phyloP scores from a whole-genome alignment of 106 monocot species.

The Agapanthus africanus region DNA sequence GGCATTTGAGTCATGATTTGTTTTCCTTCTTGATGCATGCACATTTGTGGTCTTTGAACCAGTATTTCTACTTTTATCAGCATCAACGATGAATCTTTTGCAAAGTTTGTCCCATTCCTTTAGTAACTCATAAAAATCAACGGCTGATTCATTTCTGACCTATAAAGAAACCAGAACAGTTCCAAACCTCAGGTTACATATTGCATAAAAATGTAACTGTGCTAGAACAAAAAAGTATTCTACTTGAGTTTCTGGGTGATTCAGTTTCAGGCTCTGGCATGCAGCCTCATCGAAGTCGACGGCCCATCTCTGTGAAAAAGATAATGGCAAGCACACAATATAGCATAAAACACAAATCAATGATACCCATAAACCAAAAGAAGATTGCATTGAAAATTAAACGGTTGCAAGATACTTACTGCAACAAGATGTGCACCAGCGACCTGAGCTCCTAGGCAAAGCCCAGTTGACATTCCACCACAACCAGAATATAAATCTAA shows the following conservation, averaged over 20 bases:
- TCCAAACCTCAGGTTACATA: background rate
- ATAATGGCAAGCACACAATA: slow-evolving; percentile 4
- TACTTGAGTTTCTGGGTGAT: slow-evolving; percentile 83
- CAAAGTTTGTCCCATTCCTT: slow-evolving; percentile 82
- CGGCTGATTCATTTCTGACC: slow-evolving; percentile 73
- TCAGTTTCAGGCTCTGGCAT: slow-evolving; percentile 59
- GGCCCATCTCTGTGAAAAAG: slow-evolving; percentile 68
- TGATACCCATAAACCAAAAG: slow-evolving; percentile 7
- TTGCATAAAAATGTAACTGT: background rate
- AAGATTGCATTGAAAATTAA: background rate
- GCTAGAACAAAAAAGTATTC: slow-evolving; percentile 9
- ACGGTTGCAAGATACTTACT: slow-evolving; percentile 30
- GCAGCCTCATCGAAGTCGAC: slow-evolving; percentile 68
- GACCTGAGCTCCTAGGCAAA: slow-evolving; percentile 61
- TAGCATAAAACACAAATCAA: slow-evolving; percentile 9
- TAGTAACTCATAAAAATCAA: slow-evolving; percentile 67
- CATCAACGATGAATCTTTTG: slow-evolving; percentile 24
- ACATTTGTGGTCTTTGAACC: slow-evolving; percentile 8
- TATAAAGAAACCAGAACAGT: slow-evolving; percentile 24
- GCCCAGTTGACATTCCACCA: slow-evolving; percentile 95
- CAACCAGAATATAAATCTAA: slow-evolving; percentile 92
- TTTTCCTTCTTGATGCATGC: slow-evolving; percentile 14
- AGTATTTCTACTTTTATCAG: slow-evolving; percentile 3
- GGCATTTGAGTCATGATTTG: slow-evolving; percentile 1
- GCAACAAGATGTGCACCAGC: slow-evolving; percentile 63